Percentiles rank a stretch among this genome's conserved stretches.
Evolutionary conservation across 306 rosid species (phyloP).

Genomic region (Elaeagnus macrophylla): DNA sequence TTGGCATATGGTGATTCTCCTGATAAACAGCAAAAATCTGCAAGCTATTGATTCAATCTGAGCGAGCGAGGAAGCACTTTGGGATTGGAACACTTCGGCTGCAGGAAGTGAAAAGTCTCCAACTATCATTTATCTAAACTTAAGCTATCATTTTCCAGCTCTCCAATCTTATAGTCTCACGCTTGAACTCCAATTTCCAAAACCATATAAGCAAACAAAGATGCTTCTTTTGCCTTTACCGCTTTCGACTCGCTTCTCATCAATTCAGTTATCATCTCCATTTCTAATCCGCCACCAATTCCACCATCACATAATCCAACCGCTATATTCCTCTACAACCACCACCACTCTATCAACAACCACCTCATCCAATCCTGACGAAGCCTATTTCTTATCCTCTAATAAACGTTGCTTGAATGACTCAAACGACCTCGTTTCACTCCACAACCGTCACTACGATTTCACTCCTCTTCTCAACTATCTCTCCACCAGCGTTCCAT

Average conservation of each 20-base stretch:
- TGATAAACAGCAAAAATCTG: no score
- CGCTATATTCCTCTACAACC: conserved; percentile 7
- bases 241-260: conserved; percentile 25
- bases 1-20: no score
- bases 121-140: neutral
- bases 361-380: conserved; percentile 23
- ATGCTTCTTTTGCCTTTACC: conserved; percentile 36
- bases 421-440: conserved; percentile 36
- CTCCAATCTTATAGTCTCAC: neutral
- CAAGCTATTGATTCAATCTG: no score
- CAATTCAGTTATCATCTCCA: conserved; percentile 17
- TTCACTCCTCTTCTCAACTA: neutral
- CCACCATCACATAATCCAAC: conserved; percentile 22
- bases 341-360: conserved; percentile 14
- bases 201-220: neutral
- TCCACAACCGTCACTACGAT: conserved; percentile 1
- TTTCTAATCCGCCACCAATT: conserved; percentile 36
- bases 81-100: no score
- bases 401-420: conserved; percentile 26
- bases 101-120: no score
- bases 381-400: conserved; percentile 22
- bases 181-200: neutral
- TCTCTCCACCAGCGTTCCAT: neutral
- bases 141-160: neutral
- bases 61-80: no score